Evolutionary conservation across 1,284 basidiomycete genomes (phyloP).

Genomic region (Apiotrichum gracile): DNA sequence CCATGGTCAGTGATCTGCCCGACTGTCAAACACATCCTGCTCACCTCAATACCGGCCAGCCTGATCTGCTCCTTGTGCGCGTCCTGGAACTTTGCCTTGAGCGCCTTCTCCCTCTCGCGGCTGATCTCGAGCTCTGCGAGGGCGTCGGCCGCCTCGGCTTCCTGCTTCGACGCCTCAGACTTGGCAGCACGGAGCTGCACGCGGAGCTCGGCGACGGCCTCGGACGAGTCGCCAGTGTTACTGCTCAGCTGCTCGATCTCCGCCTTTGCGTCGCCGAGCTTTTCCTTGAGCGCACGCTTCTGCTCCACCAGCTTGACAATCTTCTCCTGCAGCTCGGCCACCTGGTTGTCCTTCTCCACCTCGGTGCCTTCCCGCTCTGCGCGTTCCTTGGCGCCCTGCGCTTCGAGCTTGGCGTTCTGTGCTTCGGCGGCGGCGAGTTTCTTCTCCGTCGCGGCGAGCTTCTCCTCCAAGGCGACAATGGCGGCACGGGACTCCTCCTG

Average conservation of each 20-base stretch:
- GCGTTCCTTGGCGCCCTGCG: not conserved
- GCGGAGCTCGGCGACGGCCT: slow-evolving; percentile 28
- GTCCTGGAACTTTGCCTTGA: slow-evolving; percentile 22
- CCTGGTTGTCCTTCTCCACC: not conserved
- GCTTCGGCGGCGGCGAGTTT: slow-evolving; percentile 1
- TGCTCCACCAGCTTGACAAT: slow-evolving; percentile 15
- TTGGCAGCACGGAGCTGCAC: slow-evolving; percentile 26
- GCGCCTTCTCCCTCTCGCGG: slow-evolving; percentile 27
- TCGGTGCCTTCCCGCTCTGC: not conserved
- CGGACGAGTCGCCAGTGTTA: slow-evolving; percentile 6
- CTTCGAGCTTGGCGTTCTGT: not conserved
- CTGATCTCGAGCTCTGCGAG: slow-evolving; percentile 27
- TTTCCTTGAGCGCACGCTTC: slow-evolving; percentile 26
- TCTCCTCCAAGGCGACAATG: slow-evolving; percentile 16
- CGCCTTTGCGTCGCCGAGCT: slow-evolving; percentile 20
- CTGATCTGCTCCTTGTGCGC: slow-evolving; percentile 26
- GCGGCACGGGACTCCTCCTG: slow-evolving; percentile 15
- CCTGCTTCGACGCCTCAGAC: slow-evolving; percentile 20
- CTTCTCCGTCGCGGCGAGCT: slow-evolving; percentile 21
- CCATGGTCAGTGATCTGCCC: not conserved
- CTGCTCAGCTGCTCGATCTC: slow-evolving; percentile 27
- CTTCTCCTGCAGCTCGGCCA: not conserved
- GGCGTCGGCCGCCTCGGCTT: slow-evolving; percentile 26
- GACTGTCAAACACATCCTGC: not conserved
- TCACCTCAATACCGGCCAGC: slow-evolving; percentile 28